Percentiles rank a stretch among this genome's conserved stretches.
Conservation (phyloP, 768 basidiomycete species). For the Tylopilus sp. region DNA sequence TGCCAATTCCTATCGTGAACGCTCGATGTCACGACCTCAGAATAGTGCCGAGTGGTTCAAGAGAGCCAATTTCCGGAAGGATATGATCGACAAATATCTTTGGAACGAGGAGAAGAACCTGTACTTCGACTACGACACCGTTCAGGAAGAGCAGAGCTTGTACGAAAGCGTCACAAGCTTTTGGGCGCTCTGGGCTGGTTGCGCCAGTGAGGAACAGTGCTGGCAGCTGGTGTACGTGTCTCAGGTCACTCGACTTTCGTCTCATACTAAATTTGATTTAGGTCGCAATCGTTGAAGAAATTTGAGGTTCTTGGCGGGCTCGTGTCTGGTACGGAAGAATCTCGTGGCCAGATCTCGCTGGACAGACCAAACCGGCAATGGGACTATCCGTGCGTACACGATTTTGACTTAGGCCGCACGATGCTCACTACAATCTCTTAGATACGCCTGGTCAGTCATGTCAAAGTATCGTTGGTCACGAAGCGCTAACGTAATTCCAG, state of each 20-base stretch:
- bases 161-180: slow-evolving; percentile 97
- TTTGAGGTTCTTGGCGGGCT: slow-evolving; percentile 96
- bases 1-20: slow-evolving; percentile 55
- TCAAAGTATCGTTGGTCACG: background rate
- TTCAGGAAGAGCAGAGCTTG: slow-evolving; percentile 82
- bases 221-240: slow-evolving; percentile 84
- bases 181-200: slow-evolving; percentile 97
- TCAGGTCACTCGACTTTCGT: background rate
- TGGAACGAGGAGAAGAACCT: slow-evolving; percentile 96
- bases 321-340: slow-evolving; percentile 95
- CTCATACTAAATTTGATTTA: slow-evolving; percentile 33
- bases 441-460: slow-evolving; percentile 62
- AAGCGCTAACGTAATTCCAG: slow-evolving; percentile 32
- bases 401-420: slow-evolving; percentile 3
- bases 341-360: slow-evolving; percentile 90
- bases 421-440: slow-evolving; percentile 24
- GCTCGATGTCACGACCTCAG: slow-evolving; percentile 59
- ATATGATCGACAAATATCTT: slow-evolving; percentile 86
- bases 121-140: slow-evolving; percentile 97
- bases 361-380: slow-evolving; percentile 98
- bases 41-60: slow-evolving; percentile 90
- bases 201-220: slow-evolving; percentile 93
- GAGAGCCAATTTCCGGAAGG: slow-evolving; percentile 78
- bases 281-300: slow-evolving; percentile 84
- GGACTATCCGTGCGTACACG: slow-evolving; percentile 83